Percentiles rank a stretch among this genome's conserved stretches.
Conservation (phyloP, 345 rosid genomes). For the Moricandia moricandioides region DNA sequence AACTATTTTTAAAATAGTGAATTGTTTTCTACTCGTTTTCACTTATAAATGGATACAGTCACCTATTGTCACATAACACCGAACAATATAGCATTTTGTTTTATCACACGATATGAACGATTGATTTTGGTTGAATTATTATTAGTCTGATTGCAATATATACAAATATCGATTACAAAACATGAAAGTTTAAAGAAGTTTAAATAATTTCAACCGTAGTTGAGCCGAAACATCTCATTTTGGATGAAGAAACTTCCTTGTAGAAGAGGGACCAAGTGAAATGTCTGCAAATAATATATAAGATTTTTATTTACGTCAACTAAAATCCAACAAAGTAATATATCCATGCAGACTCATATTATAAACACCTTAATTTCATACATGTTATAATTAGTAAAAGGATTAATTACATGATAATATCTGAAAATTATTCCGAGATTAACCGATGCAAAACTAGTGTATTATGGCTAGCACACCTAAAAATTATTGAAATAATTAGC, state of each 20-base stretch:
- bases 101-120: neutral
- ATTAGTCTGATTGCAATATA: neutral
- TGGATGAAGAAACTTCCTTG: conserved; percentile 67
- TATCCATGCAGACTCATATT: neutral
- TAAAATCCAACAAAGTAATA: neutral
- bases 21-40: too few species aligned
- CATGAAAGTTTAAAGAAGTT: neutral
- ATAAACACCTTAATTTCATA: neutral
- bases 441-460: too few species aligned
- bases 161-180: neutral
- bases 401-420: too few species aligned
- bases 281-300: conserved; percentile 49
- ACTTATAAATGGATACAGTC: neutral
- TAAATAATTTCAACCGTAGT: conserved; percentile 45
- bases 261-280: conserved; percentile 56
- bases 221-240: conserved; percentile 86
- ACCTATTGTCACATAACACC: neutral
- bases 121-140: neutral
- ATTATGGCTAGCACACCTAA: neutral
- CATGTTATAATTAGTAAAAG: neutral
- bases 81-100: neutral
- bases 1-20: neutral
- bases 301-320: neutral
- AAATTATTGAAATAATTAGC: neutral
- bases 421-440: too few species aligned